Base-by-base conservation (phyloP, 441 rosid genomes). In the Adansonia rubrostipa region DNA sequence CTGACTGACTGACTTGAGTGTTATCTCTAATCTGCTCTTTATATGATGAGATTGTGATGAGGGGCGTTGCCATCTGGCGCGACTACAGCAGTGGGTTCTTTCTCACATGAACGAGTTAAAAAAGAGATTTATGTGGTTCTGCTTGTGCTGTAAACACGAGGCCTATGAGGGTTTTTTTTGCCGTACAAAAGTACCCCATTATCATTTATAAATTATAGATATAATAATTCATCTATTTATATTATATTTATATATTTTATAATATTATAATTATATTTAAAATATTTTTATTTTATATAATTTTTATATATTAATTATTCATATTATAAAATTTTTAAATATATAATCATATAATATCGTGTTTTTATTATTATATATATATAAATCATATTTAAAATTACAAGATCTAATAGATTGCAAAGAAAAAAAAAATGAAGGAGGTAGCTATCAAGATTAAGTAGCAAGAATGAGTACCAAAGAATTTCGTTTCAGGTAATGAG, bases 41-140 rank as follows among this genome's bases (percentile, higher is more conserved):
- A 24, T 24, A 24, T 1, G 28, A 24, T 24, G 28, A 24, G 28
- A 24, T 24, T 24, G 28, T 60, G 65, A 60, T 60, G 6, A 60
- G 65, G 64, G 65, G 7, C 40, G 15, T 60, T 4, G 65, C 65
- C 65, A 22, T 60, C 65, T 60, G 65, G 65, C 22, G 40, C 13
- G 6, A 58, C 63, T 58, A 20, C 7, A 20, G 40, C 2, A 60
- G 6, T 60, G 14, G 22, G 36, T 15, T 22, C 28, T 9, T 20
- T 22, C 22, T 20, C 64, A 1, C 20, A 20, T 24, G 14, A 60
- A 19, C 0, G 64, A 20, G 5, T 60, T 60, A 20, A 9, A 9
- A 6, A 10, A 6, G 7, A 6, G 5, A 7, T 54, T 54, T 56
- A 0, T 56, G 40, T 60, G 65, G 4, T 60, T 22, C 13, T 60